Conservation (phyloP, 345 rosid species). For the Salix suchowensis region DNA sequence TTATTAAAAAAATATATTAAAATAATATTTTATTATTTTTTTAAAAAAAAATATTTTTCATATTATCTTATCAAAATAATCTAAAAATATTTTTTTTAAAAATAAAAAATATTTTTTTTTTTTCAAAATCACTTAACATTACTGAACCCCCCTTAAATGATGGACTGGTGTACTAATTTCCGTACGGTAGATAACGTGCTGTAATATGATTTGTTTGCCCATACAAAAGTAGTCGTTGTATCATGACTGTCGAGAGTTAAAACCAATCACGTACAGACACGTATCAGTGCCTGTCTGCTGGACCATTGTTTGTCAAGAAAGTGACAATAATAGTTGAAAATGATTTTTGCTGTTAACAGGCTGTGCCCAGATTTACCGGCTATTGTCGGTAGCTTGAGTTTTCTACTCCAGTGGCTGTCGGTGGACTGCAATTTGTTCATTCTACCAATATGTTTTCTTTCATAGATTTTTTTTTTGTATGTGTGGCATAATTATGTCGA, state of each 20-base stretch:
- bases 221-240: too few relatives aligned
- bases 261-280: not conserved
- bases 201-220: not conserved
- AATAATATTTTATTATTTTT: too few relatives aligned
- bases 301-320: not conserved
- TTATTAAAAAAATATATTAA: too few relatives aligned
- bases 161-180: too few relatives aligned
- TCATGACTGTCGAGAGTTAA: not conserved
- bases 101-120: too few relatives aligned
- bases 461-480: not conserved
- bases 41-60: too few relatives aligned
- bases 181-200: not conserved
- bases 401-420: constrained; percentile 29
- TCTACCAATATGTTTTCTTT: not conserved
- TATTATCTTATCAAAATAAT: too few relatives aligned
- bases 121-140: too few relatives aligned
- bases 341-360: constrained; percentile 25
- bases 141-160: too few relatives aligned
- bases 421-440: constrained; percentile 25
- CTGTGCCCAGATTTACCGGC: constrained; percentile 31
- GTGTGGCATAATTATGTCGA: not conserved
- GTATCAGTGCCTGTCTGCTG: not conserved
- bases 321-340: too few relatives aligned
- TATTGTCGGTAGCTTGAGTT: constrained; percentile 30
- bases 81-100: too few relatives aligned